Evolutionary conservation across 108 stramenopile genomes (phyloP).

Genomic region (Skeletonema marinoi): DNA sequence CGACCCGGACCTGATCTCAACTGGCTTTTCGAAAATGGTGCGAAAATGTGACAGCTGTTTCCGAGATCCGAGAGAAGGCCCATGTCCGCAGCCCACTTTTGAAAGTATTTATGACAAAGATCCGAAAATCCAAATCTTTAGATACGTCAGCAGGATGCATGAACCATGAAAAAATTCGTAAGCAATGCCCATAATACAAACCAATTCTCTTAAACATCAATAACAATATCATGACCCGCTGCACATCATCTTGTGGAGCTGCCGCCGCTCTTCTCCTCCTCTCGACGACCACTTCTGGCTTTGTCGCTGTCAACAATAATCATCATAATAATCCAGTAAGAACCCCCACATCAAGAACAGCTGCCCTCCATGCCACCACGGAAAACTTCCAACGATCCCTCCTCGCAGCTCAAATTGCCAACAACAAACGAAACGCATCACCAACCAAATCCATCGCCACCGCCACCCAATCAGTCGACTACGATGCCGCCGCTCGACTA

Average conservation of each 20-base stretch:
- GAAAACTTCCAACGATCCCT: constrained; percentile 28
- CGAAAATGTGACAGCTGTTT: too few relatives aligned
- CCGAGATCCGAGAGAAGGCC: background rate
- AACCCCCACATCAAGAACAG: background rate
- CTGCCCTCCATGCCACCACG: constrained; percentile 8
- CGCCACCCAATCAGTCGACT: constrained; percentile 16
- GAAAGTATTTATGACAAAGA: too few relatives aligned
- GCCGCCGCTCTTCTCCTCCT: constrained; percentile 10
- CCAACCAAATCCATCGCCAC: too few relatives aligned
- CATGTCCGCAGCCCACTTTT: background rate
- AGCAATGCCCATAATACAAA: background rate
- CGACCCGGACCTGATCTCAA: too few relatives aligned
- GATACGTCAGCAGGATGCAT: too few relatives aligned
- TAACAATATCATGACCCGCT: background rate
- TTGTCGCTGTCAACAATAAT: background rate
- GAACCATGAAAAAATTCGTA: too few relatives aligned
- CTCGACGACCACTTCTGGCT: constrained; percentile 1
- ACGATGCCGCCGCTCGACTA: constrained; percentile 45
- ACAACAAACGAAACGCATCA: too few relatives aligned
- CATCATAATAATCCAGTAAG: too few relatives aligned
- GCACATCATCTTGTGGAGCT: background rate
- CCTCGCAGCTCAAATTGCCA: constrained; percentile 16
- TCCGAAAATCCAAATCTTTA: too few relatives aligned
- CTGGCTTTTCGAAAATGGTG: too few relatives aligned
- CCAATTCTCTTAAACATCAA: background rate